Conservation (phyloP, 257 asterid genomes). For the Primulina huaijiensis region DNA sequence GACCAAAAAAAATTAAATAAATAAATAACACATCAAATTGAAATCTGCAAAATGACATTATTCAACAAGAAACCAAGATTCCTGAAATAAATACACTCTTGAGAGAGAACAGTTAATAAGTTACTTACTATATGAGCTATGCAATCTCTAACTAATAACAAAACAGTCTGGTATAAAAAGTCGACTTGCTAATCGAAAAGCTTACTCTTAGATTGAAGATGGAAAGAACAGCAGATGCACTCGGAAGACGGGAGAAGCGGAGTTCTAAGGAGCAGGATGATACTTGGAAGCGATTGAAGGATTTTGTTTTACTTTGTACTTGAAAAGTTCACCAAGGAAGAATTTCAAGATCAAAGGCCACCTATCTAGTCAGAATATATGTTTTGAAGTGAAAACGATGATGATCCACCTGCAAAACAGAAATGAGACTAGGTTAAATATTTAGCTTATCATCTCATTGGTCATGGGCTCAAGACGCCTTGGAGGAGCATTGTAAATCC, state of each 20-base stretch:
- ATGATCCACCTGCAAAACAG: conserved; percentile 29
- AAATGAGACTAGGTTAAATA: not conserved
- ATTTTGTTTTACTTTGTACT: not conserved
- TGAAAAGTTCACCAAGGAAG: not conserved
- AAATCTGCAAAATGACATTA: not conserved
- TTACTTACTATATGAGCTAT: not conserved
- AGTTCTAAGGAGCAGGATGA: not conserved
- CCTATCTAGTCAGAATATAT: not conserved
- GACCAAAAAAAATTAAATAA: no score
- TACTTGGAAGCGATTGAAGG: not conserved
- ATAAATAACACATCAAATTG: not conserved
- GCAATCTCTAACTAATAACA: not conserved
- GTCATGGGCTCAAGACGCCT: not conserved
- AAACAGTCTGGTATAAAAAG: not conserved
- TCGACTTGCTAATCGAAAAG: not conserved
- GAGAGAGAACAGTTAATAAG: not conserved
- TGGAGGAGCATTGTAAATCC: no score
- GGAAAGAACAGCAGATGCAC: conserved; percentile 3
- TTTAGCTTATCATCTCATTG: not conserved
- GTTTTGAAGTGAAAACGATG: not conserved
- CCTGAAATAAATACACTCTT: not conserved
- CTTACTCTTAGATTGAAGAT: conserved; percentile 2
- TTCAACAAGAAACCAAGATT: not conserved
- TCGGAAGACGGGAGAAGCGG: not conserved
- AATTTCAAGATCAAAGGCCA: not conserved